These are phyloP conservation scores for Cerioporus squamosus DNA, from an alignment of 1,284 basidiomycete genomes.

Conservation along the genomic window DNA sequence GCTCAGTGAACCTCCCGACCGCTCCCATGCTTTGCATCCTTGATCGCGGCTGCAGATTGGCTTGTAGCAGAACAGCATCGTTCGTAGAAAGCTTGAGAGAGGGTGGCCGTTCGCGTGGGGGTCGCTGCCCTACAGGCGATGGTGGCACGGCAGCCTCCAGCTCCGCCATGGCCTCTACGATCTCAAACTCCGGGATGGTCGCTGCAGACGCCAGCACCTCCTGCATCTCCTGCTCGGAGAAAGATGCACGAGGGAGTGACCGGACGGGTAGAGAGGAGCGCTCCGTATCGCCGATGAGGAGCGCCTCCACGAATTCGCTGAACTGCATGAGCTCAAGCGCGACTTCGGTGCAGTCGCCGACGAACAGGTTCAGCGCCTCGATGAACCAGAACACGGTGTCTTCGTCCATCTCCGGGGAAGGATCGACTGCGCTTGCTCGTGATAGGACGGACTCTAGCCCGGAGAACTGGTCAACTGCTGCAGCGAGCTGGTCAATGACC, in stretches of 20 bases:
- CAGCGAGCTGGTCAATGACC: slow-evolving; percentile 22
- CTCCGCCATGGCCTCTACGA: slow-evolving; percentile 12
- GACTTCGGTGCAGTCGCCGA: slow-evolving; percentile 21
- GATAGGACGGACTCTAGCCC: slow-evolving; percentile 13
- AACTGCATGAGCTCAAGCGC: slow-evolving; percentile 18
- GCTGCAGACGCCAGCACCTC: slow-evolving; percentile 16
- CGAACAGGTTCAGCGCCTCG: slow-evolving; percentile 21
- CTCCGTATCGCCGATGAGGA: slow-evolving; percentile 11
- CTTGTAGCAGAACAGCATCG: slow-evolving; percentile 18
- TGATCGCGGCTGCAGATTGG: slow-evolving; percentile 12
- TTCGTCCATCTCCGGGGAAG: slow-evolving; percentile 14
- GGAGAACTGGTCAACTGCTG: slow-evolving; percentile 14
- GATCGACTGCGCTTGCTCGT: not conserved
- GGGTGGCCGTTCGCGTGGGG: slow-evolving; percentile 16
- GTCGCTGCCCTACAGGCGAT: not conserved
- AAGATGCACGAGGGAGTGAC: slow-evolving; percentile 16
- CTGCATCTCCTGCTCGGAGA: slow-evolving; percentile 21
- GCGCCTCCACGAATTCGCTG: slow-evolving; percentile 16
- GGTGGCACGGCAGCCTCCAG: slow-evolving; percentile 11
- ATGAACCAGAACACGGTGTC: slow-evolving; percentile 21
- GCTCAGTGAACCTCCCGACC: slow-evolving; percentile 16
- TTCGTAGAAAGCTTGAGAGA: slow-evolving; percentile 20
- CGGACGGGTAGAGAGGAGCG: not conserved
- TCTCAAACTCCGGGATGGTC: slow-evolving; percentile 12
- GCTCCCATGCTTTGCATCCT: slow-evolving; percentile 21